Base-by-base conservation (phyloP, 495 filamentous ascomycete species). In the Cercophora samala region DNA sequence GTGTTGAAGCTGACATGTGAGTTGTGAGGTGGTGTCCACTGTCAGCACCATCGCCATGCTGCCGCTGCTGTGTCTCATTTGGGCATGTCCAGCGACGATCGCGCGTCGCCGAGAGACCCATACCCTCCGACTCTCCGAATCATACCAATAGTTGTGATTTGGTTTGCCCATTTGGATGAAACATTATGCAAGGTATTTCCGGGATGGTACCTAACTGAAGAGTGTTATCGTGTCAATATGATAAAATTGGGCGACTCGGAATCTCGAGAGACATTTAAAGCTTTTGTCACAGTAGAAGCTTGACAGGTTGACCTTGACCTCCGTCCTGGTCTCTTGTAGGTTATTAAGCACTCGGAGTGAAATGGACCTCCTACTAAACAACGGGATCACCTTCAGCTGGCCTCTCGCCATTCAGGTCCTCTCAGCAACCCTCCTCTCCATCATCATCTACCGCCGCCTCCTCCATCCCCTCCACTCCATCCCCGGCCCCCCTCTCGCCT, bases 401-500 rank as follows among this genome's bases (percentile, higher is more conserved):
- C 4, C 51, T 21, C 17, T 54, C 5, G 51, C 22, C 17, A 13
- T 29, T n/a, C 63, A 58, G 26, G 24, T 58, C 18, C 15, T 22
- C 25, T 3, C 19, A 29, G 18, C 55, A 18, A 18, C 24, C 23
- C 4, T 64, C 51, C 25, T 5, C n/a, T 15, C 52, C 22, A 64
- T 22, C 63, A 19, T 25, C 23, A 13, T 64, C 51, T 56, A 54
- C 13, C 52, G 63, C 25, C 63, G 52, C 23, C 55, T 22, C 22
- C 52, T 29, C 32, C 55, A 21, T 5, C 63, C 52, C 51, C 21
- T 64, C 21, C 18, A 19, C 18, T 21, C 42, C 51, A 56, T 58
- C 18, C 52, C 63, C 19, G 63, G 63, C 25, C 63, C 63, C 18
- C 19, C 52, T 13, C 24, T 58, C 42, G 63, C 63, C 21, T 64